Evolutionary conservation across 1,284 basidiomycete genomes (phyloP), one percentile per base, ranked within the genome.

Genomic region (Cutaneotrichosporon daszewskae): DNA sequence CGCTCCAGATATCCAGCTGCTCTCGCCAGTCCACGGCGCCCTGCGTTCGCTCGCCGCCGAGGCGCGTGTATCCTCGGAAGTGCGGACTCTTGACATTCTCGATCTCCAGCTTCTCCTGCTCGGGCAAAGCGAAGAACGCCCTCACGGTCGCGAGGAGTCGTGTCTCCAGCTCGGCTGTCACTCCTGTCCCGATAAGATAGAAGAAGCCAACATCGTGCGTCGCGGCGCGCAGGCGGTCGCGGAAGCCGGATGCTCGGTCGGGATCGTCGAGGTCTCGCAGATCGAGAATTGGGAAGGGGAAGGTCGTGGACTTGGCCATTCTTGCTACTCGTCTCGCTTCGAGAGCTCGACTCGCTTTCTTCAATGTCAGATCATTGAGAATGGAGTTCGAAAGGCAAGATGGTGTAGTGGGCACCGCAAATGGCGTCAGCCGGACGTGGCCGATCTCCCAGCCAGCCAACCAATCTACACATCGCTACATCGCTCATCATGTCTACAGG

Each of bases 161-260:
- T 14, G 50, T 34, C 36, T 60, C 51, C 31, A 60, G 58, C 11
- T 51, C 53, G 12, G 45, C 37, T 3, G 43, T 49, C n/a, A 64
- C 40, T 5, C 58, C 59, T 23, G 59, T 58, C 10, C 61, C 61
- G 18, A 54, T 53, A 24, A 61, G 54, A 46, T 64, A 61, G 55
- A 64, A 61, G 56, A 64, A 64, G 35, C 61, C 61, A 23, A 44
- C 37, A n/a, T 48, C 26, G 40, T 47, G 50, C 17, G 50, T 52
- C 13, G 46, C 50, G 10, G n/a, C 27, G 18, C 43, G 50, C 7
- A 52, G 46, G 20, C 31, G 25, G 14, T 20, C 18, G 14, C 43
- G 43, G 37, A 52, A 52, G 6, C 23, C 24, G 4, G 27, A 39
- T 12, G 50, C 45, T 1, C 38, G 14, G 3, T 24, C 40, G 2